Conservation (phyloP, 805 yeast genomes). For the Sugiyamaella chiloensis region DNA sequence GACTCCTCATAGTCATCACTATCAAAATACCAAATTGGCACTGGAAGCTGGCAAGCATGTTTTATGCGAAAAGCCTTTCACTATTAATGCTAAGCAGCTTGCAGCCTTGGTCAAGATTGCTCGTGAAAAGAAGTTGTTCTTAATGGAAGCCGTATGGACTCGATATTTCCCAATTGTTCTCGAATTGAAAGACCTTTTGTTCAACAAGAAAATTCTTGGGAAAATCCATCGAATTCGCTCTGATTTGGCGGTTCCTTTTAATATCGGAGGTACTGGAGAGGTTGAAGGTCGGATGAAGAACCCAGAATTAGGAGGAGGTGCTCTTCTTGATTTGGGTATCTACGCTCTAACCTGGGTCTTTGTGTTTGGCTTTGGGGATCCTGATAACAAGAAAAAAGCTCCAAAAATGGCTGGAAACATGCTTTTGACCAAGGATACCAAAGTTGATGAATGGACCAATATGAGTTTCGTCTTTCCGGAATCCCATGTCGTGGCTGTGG, state of each 20-base stretch:
- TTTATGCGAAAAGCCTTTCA: slow-evolving; percentile 54
- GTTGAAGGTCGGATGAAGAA: slow-evolving; percentile 40
- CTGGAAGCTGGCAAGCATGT: slow-evolving; percentile 48
- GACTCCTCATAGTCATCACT: slow-evolving; percentile 52
- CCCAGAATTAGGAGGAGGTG: slow-evolving; percentile 52
- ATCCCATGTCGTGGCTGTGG: slow-evolving; percentile 16
- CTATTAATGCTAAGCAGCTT: slow-evolving; percentile 47
- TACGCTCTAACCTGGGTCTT: slow-evolving; percentile 44
- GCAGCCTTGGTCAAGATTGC: slow-evolving; percentile 44
- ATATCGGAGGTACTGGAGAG: slow-evolving; percentile 8
- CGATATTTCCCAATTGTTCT: slow-evolving; percentile 43
- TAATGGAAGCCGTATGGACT: slow-evolving; percentile 53
- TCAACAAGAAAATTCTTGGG: slow-evolving; percentile 45
- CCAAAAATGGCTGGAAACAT: slow-evolving; percentile 14
- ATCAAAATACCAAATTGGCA: slow-evolving; percentile 43
- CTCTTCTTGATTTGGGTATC: slow-evolving; percentile 53
- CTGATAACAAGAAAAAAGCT: slow-evolving; percentile 16
- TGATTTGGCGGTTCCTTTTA: slow-evolving; percentile 31
- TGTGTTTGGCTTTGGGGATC: slow-evolving; percentile 18
- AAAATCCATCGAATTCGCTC: slow-evolving; percentile 42
- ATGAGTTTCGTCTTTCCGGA: slow-evolving; percentile 15
- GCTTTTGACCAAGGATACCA: slow-evolving; percentile 16
- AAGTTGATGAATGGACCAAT: slow-evolving; percentile 19
- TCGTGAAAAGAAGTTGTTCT: slow-evolving; percentile 39
- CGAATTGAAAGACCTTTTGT: slow-evolving; percentile 37